Conservation (phyloP, 805 yeast species). For the Ogataea siamensis region DNA sequence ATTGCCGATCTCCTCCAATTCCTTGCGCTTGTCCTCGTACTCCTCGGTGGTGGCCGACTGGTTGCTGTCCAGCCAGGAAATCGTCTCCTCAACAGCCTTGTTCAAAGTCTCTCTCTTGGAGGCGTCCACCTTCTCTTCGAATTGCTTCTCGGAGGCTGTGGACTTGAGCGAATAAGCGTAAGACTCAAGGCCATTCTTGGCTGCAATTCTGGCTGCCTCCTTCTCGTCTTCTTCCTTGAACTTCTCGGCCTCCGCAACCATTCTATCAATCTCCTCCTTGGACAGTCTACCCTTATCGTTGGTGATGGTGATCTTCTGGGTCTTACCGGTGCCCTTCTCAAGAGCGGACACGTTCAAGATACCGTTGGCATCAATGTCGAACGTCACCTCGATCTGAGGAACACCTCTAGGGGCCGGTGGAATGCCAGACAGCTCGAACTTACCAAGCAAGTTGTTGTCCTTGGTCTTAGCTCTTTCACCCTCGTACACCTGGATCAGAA, state of each 20-base stretch:
- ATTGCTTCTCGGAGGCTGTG: slow-evolving; percentile 39
- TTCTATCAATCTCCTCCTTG: slow-evolving; percentile 60
- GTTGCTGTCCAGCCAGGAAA: slow-evolving; percentile 89
- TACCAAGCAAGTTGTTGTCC: slow-evolving; percentile 75
- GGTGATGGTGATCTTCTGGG: slow-evolving; percentile 49
- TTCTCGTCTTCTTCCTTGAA: slow-evolving; percentile 61
- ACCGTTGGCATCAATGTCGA: slow-evolving; percentile 82
- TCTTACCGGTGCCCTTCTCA: slow-evolving; percentile 54
- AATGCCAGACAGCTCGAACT: slow-evolving; percentile 67
- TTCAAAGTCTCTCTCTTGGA: slow-evolving; percentile 56
- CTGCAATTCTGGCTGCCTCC: slow-evolving; percentile 55
- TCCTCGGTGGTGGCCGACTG: slow-evolving; percentile 93
- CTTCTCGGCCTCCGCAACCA: slow-evolving; percentile 64
- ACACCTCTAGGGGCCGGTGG: slow-evolving; percentile 77
- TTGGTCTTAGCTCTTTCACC: slow-evolving; percentile 79
- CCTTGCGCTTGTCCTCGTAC: slow-evolving; percentile 91
- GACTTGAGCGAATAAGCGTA: slow-evolving; percentile 55
- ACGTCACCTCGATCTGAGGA: slow-evolving; percentile 75
- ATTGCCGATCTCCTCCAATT: slow-evolving; percentile 90
- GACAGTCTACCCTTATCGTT: slow-evolving; percentile 55
- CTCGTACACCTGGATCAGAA: slow-evolving; percentile 73
- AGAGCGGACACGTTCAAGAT: slow-evolving; percentile 56
- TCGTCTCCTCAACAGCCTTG: slow-evolving; percentile 73
- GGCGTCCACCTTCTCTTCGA: slow-evolving; percentile 38
- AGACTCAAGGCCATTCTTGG: slow-evolving; percentile 57